phyloP scores from a whole-genome alignment of 1,139 yeast species.

The Blastobotrys arbuscula region DNA sequence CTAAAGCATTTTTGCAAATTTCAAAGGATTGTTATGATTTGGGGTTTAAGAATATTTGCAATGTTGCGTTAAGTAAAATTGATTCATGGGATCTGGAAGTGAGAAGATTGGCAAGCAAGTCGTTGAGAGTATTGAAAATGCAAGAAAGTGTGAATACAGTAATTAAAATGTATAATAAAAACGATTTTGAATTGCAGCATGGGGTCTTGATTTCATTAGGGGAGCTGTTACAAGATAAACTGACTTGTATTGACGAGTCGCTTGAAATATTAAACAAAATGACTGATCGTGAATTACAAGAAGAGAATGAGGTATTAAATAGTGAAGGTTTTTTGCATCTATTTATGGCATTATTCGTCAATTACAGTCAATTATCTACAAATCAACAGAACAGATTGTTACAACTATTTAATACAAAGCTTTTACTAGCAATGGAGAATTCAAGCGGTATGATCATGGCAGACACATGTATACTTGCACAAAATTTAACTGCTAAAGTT shows the following conservation, averaged over 20 bases:
- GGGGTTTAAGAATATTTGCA: conserved; percentile 29
- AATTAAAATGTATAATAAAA: conserved; percentile 8
- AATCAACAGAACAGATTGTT: background rate
- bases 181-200: conserved; percentile 23
- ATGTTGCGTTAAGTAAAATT: conserved; percentile 23
- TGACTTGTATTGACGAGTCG: conserved; percentile 1
- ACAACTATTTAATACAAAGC: background rate
- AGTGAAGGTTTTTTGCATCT: conserved; percentile 22
- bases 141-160: background rate
- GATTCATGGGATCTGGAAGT: conserved; percentile 37
- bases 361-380: background rate
- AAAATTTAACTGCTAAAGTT: background rate
- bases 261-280: conserved; percentile 12
- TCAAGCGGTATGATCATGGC: conserved; percentile 24
- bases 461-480: conserved; percentile 4
- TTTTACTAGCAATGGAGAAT: conserved; percentile 11
- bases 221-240: conserved; percentile 14
- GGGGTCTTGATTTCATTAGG: conserved; percentile 26
- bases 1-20: conserved; percentile 36
- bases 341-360: background rate
- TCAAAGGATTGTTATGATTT: conserved; percentile 32
- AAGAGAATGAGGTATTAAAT: conserved; percentile 18
- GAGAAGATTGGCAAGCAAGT: conserved; percentile 35
- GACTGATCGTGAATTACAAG: conserved; percentile 17
- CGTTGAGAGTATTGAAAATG: conserved; percentile 16